These are phyloP conservation scores for Teunomyces aglyptinius DNA, from an alignment of 805 yeast species.

Conservation along the genomic window DNA sequence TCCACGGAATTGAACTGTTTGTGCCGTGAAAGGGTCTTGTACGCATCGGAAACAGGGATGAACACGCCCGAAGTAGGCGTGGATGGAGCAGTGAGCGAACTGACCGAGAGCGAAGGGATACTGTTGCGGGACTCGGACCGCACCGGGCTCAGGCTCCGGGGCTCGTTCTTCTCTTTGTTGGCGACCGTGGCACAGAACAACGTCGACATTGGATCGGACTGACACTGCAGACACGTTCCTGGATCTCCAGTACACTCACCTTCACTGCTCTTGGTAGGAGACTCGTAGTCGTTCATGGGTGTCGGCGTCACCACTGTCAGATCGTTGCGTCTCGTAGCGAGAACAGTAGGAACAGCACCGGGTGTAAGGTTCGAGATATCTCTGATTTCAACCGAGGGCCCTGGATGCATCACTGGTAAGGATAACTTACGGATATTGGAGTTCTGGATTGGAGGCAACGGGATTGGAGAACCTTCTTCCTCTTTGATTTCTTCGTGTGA, in stretches of 20 bases:
- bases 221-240: conserved; percentile 83
- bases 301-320: conserved; percentile 1
- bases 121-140: conserved; percentile 10
- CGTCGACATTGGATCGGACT: conserved; percentile 82
- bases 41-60: conserved; percentile 89
- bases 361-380: conserved; percentile 41
- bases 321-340: conserved; percentile 14
- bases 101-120: conserved; percentile 16
- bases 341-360: conserved; percentile 36
- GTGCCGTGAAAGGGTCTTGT: conserved; percentile 80
- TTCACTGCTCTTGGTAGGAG: conserved; percentile 14
- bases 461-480: conserved; percentile 19
- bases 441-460: conserved; percentile 43
- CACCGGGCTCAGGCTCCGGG: neutral
- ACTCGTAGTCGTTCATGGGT: conserved; percentile 3
- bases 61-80: conserved; percentile 44
- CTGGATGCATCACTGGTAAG: conserved; percentile 63
- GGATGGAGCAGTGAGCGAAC: conserved; percentile 12
- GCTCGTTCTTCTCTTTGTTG: conserved; percentile 33
- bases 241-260: conserved; percentile 81
- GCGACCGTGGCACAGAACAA: conserved; percentile 87
- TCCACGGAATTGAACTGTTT: conserved; percentile 73
- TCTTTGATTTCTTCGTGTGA: conserved; percentile 11
- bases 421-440: conserved; percentile 31
- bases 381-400: conserved; percentile 55